Evolutionary conservation across 495 filamentous ascomycete genomes (phyloP), one percentile per base, ranked within the genome.

Genomic region (Zalerion maritima): DNA sequence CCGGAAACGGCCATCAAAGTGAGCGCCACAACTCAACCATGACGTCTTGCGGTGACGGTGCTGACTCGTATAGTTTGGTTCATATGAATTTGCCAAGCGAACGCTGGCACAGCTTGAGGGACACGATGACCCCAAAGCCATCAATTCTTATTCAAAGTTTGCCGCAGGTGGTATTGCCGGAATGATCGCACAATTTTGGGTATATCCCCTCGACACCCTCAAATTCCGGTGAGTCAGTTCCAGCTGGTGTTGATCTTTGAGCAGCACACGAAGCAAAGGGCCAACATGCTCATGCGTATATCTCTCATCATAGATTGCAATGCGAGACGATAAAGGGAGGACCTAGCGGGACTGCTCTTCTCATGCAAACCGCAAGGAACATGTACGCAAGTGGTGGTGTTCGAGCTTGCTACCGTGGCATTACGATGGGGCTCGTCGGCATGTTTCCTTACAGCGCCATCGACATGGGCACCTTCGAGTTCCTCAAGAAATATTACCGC

Each of bases 391-490:
- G 69, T 29, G 75, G 73, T 25, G 83, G 83, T 19, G 26, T 85
- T 15, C 64, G 69, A 23, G 66, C 79, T 12, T 91, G 82, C 38
- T 99, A 96, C 49, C 83, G 87, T 35, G 89, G 89, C 11, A 70
- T 96, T 19, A 81, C 83, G 0, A 79, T 94, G 61, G 89, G 91
- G 12, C 64, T 99, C 2, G 46, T 92, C 28, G 89, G 89, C 47
- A 93, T 96, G 75, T 96, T 96, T 46, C 89, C 89, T 1, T 99
- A 99, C 54, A 82, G 82, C 19, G 91, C 89, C 21, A 89, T 99
- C 50, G 89, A 99, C 48, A 72, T 99, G 36, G 79, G 81, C 22
- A 94, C 81, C 0, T 99, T 94, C 41, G 89, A 99, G 54, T 74
- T 85, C 28, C 63, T 93, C 32, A 99, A 99, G 59, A 69, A 69